phyloP scores from a whole-genome alignment of 345 rosid species.

The Lumnitzera racemosa region DNA sequence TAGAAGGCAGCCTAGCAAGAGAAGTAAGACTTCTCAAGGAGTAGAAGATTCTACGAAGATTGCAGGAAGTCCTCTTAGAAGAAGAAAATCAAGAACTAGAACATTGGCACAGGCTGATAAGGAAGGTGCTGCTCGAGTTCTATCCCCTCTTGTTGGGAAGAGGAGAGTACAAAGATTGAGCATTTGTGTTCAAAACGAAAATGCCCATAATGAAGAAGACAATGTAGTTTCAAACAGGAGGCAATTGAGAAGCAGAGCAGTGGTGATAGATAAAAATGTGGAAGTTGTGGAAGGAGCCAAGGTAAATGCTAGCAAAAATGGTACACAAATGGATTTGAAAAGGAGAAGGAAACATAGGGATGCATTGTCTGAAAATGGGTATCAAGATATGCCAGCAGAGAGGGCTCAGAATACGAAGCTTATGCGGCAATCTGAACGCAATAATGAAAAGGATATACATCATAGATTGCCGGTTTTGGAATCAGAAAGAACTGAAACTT shows the following conservation, averaged over 20 bases:
- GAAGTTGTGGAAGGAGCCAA: constrained; percentile 4
- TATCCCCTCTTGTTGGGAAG: constrained; percentile 13
- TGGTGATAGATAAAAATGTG: constrained; percentile 2
- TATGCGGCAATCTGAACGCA: constrained; percentile 1
- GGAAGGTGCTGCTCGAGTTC: neutral
- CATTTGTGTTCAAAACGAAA: neutral
- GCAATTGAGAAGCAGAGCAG: constrained; percentile 18
- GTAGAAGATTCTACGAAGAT: neutral
- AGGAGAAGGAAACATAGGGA: constrained; percentile 2
- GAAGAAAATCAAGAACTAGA: constrained; percentile 8
- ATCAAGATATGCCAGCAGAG: neutral
- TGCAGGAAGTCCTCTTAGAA: neutral
- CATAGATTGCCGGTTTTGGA: neutral
- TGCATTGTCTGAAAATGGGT: constrained; percentile 1
- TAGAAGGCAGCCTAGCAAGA: constrained; percentile 9
- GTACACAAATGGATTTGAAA: constrained; percentile 1
- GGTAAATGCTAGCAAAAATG: neutral
- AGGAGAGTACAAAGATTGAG: constrained; percentile 20
- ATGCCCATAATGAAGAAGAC: constrained; percentile 3
- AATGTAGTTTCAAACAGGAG: constrained; percentile 2
- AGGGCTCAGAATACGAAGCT: neutral
- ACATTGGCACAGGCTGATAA: constrained; percentile 5
- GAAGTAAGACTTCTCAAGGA: neutral
- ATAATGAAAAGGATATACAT: neutral
- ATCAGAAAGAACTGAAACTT: constrained; percentile 7